Base-by-base conservation (phyloP, 2,329 filamentous ascomycete species). In the Hymenoscyphus repandus region DNA sequence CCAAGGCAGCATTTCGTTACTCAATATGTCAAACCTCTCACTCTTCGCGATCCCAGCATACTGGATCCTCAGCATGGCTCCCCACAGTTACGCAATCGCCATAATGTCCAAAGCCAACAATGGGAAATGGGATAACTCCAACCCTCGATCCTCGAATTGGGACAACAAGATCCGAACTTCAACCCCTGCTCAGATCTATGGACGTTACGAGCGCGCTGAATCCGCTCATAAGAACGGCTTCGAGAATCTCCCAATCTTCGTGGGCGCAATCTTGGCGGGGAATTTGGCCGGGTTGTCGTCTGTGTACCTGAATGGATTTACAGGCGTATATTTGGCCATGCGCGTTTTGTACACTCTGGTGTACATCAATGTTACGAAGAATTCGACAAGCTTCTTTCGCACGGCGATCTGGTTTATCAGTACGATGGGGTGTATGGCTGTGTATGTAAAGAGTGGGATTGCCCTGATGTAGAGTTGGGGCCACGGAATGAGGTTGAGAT, bases 181-280 rank as follows among this genome's bases (percentile, higher is more conserved):
- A 5, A 64, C 73, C 2, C 59, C 67, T 9, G 55, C 67, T 1
- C 63, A 67, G 12, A 62, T 60, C 5, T 73, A 68, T 53, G 69
- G 66, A 11, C 65, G 61, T 6, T 75, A 68, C 47, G 72, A 76
- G 61, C 71, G 74, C 37, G 65, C 69, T 18, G 68, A 72, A 52
- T 66, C 70, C 5, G 74, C 71, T 32, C 71, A 75, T 54, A 64
- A 68, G 27, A 75, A 75, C 56, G 67, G 68, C 27, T 64, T 74
- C 54, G 73, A 77, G 62, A 73, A 70, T 47, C 62, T 75, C 48
- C 70, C 73, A 1, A 54, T 76, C 7, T 75, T 74, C 53, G 59
- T 70, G 9, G 66, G 70, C 1, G 70, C 72, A 1, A 63, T 75
- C 7, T 62, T 75, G 12, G 61, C 71, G 5, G 72, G 70, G 0